These are phyloP conservation scores for Hymenoscyphus fructigenus DNA, from an alignment of 2,329 filamentous ascomycete genomes.

Conservation along the genomic window DNA sequence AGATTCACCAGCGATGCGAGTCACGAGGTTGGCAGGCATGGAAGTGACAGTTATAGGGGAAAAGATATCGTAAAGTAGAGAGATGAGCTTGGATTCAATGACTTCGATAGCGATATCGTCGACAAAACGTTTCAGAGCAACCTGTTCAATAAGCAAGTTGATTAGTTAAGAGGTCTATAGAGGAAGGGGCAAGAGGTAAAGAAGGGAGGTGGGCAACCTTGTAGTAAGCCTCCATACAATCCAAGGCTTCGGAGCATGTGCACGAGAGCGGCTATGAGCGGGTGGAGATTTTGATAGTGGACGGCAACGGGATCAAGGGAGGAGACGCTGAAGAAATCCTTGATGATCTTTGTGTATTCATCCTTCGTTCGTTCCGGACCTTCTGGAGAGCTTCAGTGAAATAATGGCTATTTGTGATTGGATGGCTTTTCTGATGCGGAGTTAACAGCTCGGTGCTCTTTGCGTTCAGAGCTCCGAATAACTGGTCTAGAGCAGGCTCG, in stretches of 20 bases:
- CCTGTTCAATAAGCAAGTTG: conserved; percentile 33
- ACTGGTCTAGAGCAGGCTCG: no score
- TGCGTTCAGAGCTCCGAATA: no score
- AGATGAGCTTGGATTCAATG: conserved; percentile 43
- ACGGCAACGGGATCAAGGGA: conserved; percentile 24
- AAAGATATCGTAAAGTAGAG: conserved; percentile 40
- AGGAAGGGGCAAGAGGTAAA: conserved; percentile 1
- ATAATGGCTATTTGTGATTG: no score
- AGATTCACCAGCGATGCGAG: conserved; percentile 43
- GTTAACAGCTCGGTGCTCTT: no score
- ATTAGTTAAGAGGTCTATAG: conserved; percentile 3
- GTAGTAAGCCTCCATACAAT: conserved; percentile 44
- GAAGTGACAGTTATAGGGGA: conserved; percentile 40
- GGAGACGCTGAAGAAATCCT: conserved; percentile 27
- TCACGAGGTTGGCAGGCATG: conserved; percentile 40
- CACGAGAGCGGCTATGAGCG: conserved; percentile 26
- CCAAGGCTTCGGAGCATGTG: conserved; percentile 38
- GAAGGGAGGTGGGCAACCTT: conserved; percentile 31
- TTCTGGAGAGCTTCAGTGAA: conserved; percentile 35
- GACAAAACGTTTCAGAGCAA: conserved; percentile 45
- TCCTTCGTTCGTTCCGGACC: conserved; percentile 18
- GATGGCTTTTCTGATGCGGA: no score
- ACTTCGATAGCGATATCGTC: conserved; percentile 45
- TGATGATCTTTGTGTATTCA: conserved; percentile 23
- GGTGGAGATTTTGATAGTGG: conserved; percentile 21